phyloP scores from a whole-genome alignment of 495 filamentous ascomycete genomes.

The Saxophila tyrrhenica region DNA sequence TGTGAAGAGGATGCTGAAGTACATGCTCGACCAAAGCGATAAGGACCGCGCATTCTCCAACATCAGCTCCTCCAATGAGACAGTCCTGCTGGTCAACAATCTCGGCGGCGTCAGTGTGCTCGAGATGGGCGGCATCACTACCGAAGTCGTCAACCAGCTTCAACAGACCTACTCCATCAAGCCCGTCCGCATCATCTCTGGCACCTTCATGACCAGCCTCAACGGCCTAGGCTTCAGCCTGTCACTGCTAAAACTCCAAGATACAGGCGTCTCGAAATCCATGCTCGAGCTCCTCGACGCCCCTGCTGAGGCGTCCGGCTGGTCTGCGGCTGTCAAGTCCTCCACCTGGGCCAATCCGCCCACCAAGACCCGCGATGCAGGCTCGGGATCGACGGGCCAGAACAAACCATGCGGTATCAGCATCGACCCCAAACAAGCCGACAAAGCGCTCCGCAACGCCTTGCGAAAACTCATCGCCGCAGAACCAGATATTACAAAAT shows the following conservation, averaged over 20 bases:
- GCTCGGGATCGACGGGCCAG: slow-evolving; percentile 34
- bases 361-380: slow-evolving; percentile 15
- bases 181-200: slow-evolving; percentile 55
- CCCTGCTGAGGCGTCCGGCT: slow-evolving; percentile 73
- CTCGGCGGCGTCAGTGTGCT: slow-evolving; percentile 82
- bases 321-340: slow-evolving; percentile 54
- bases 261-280: slow-evolving; percentile 69
- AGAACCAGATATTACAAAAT: slow-evolving; percentile 76
- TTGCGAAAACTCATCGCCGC: slow-evolving; percentile 60
- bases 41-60: slow-evolving; percentile 70
- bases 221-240: slow-evolving; percentile 91
- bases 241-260: slow-evolving; percentile 65
- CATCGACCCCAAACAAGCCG: slow-evolving; percentile 48
- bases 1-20: slow-evolving; percentile 65
- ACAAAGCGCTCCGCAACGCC: slow-evolving; percentile 50
- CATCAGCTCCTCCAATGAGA: slow-evolving; percentile 49
- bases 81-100: slow-evolving; percentile 82
- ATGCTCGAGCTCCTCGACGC: slow-evolving; percentile 84
- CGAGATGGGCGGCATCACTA: slow-evolving; percentile 78
- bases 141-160: slow-evolving; percentile 78
- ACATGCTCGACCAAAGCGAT: slow-evolving; percentile 69
- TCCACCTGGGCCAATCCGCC: slow-evolving; percentile 40
- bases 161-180: slow-evolving; percentile 53
- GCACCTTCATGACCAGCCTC: slow-evolving; percentile 74
- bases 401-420: slow-evolving; percentile 58